These are phyloP conservation scores for Teunomyces barrocoloradensis DNA, from an alignment of 805 yeast genomes.

Conservation along the genomic window DNA sequence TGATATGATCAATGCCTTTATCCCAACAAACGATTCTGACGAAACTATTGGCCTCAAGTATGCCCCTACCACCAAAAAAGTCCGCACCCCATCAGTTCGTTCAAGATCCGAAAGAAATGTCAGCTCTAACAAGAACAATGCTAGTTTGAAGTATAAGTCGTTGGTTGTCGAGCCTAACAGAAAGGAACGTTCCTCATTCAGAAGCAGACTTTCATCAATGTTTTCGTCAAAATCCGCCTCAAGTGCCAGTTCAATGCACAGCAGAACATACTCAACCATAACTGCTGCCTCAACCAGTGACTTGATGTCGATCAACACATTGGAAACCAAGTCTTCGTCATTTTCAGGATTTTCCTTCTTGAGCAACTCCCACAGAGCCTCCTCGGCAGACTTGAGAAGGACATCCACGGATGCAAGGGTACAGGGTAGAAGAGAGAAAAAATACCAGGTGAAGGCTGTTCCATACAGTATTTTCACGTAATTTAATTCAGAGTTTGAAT, in stretches of 20 bases:
- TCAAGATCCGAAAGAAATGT: conserved; percentile 1
- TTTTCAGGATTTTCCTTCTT: conserved; percentile 26
- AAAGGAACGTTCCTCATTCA: conserved; percentile 14
- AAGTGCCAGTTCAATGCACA: conserved; percentile 1
- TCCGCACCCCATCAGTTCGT: neutral
- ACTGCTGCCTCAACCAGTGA: conserved; percentile 9
- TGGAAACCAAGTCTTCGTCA: conserved; percentile 14
- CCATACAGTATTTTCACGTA: conserved; percentile 18
- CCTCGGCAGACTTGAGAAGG: conserved; percentile 5
- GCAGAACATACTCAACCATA: neutral
- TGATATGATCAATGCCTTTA: conserved; percentile 24
- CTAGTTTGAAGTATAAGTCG: conserved; percentile 12
- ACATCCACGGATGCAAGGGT: conserved; percentile 3
- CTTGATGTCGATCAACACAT: conserved; percentile 16
- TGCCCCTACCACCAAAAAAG: conserved; percentile 2
- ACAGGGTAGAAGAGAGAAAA: conserved; percentile 16
- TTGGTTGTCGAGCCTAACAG: conserved; percentile 9
- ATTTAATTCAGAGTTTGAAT: conserved; percentile 4
- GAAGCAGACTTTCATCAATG: conserved; percentile 13
- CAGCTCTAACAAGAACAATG: conserved; percentile 10
- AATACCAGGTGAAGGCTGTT: conserved; percentile 23
- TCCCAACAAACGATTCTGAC: conserved; percentile 1
- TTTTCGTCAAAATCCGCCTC: conserved; percentile 8
- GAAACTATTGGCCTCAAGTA: conserved; percentile 2
- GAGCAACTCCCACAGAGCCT: conserved; percentile 1